Evolutionary conservation across 345 rosid genomes (phyloP).

Genomic region (Brassica juncea): DNA sequence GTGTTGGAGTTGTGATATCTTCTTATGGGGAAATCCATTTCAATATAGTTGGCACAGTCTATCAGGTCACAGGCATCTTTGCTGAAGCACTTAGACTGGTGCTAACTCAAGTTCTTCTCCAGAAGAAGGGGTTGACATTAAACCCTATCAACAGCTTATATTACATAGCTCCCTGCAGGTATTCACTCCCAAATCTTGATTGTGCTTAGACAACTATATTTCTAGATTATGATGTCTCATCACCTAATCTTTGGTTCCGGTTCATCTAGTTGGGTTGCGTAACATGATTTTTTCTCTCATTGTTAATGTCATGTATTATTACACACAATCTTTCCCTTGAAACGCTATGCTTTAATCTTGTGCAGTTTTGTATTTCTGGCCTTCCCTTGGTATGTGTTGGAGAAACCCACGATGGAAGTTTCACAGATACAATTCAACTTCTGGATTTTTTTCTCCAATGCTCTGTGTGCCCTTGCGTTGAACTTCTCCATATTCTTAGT

Average conservation of each 20-base stretch:
- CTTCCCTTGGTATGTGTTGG: slow-evolving; percentile 89
- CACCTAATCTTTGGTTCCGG: not conserved
- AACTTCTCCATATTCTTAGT: slow-evolving; percentile 91
- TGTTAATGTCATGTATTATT: not conserved
- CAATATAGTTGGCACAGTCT: slow-evolving; percentile 85
- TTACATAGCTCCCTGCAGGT: slow-evolving; percentile 99
- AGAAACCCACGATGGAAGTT: slow-evolving; percentile 79
- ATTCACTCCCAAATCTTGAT: slow-evolving; percentile 18
- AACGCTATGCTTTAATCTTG: not conserved
- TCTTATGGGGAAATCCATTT: slow-evolving; percentile 97
- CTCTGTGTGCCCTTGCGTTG: slow-evolving; percentile 86
- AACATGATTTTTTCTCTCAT: not conserved
- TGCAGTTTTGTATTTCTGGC: slow-evolving; percentile 93
- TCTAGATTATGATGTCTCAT: not conserved
- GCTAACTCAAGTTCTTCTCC: slow-evolving; percentile 93
- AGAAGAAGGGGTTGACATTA: slow-evolving; percentile 85
- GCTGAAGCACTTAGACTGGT: slow-evolving; percentile 98
- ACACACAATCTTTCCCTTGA: not conserved
- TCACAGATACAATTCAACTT: slow-evolving; percentile 88
- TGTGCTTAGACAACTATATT: not conserved
- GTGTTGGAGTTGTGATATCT: slow-evolving; percentile 91
- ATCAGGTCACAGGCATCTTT: slow-evolving; percentile 93
- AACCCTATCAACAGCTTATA: slow-evolving; percentile 95
- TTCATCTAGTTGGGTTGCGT: not conserved
- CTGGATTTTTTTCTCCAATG: slow-evolving; percentile 97